Conservation (phyloP, 2,329 filamentous ascomycete species). For the Elsinoe perseae region DNA sequence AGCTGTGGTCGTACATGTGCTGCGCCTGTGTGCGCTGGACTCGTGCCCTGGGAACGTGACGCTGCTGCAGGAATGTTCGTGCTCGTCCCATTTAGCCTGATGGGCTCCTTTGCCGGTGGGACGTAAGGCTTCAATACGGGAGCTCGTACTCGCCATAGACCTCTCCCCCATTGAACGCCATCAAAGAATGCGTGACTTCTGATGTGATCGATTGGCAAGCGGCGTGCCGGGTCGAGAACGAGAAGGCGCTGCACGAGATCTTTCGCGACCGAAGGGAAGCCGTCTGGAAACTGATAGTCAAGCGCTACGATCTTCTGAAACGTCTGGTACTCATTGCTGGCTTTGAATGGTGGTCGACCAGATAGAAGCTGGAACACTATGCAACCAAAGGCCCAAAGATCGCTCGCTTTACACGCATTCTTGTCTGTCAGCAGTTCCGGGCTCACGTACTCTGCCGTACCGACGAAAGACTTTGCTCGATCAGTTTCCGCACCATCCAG, state of each 20-base stretch:
- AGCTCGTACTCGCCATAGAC: conserved; percentile 81
- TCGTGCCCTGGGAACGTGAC: conserved; percentile 7
- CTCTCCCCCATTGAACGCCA: conserved; percentile 73
- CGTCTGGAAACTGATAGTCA: conserved; percentile 86
- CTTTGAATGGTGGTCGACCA: conserved; percentile 97
- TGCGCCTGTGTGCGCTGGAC: conserved; percentile 17
- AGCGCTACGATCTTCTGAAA: conserved; percentile 96
- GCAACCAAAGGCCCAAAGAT: conserved; percentile 96
- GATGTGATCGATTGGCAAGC: conserved; percentile 89
- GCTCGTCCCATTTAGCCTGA: conserved; percentile 37
- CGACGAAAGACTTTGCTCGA: conserved; percentile 88
- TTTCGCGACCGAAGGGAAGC: conserved; percentile 76
- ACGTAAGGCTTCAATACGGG: conserved; percentile 79
- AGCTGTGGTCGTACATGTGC: conserved; percentile 51
- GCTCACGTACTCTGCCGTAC: conserved; percentile 96
- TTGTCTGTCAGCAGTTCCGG: conserved; percentile 95
- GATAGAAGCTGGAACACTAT: conserved; percentile 93
- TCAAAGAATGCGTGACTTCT: conserved; percentile 95
- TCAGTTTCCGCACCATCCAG: conserved; percentile 56
- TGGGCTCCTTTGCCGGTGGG: conserved; percentile 65
- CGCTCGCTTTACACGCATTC: conserved; percentile 93
- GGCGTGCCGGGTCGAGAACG: conserved; percentile 75
- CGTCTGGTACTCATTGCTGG: conserved; percentile 87
- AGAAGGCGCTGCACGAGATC: conserved; percentile 86
- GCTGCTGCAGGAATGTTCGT: conserved; percentile 3